Evolutionary conservation across 2,329 filamentous ascomycete genomes (phyloP).

Genomic region (Penicillium sp.): DNA sequence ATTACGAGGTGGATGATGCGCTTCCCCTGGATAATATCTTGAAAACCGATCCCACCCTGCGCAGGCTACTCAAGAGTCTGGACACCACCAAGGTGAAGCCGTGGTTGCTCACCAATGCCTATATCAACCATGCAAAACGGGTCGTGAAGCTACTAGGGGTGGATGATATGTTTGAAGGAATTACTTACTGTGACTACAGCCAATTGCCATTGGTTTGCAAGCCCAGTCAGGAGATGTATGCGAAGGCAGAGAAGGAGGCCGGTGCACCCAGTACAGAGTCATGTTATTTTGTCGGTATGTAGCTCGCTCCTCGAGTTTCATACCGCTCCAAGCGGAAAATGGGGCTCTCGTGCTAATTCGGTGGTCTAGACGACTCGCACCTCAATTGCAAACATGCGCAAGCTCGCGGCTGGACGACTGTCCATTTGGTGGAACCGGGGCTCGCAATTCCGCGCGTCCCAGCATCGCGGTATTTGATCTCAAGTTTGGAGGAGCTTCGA

Average conservation of each 20-base stretch:
- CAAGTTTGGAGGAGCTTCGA: conserved; percentile 68
- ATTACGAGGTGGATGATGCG: conserved; percentile 88
- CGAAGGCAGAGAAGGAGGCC: conserved; percentile 82
- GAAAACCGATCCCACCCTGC: conserved; percentile 67
- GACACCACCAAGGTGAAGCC: conserved; percentile 76
- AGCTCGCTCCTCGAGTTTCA: not conserved
- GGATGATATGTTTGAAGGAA: conserved; percentile 85
- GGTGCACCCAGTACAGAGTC: conserved; percentile 60
- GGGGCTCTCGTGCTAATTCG: conserved; percentile 14
- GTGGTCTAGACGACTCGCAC: conserved; percentile 65
- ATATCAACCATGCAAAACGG: conserved; percentile 76
- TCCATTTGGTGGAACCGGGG: conserved; percentile 75
- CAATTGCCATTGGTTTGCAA: conserved; percentile 74
- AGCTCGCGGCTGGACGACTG: conserved; percentile 76
- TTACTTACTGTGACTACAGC: conserved; percentile 90
- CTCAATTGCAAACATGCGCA: conserved; percentile 73
- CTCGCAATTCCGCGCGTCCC: conserved; percentile 57
- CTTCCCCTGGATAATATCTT: conserved; percentile 81
- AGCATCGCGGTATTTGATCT: conserved; percentile 69
- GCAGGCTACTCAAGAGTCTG: conserved; percentile 71
- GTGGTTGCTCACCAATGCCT: conserved; percentile 97
- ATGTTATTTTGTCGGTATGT: conserved; percentile 89
- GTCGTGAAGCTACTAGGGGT: conserved; percentile 76
- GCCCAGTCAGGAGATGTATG: conserved; percentile 73
- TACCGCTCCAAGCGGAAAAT: not conserved